These are phyloP conservation scores for Podaxis mareebaensis DNA, from an alignment of 768 basidiomycete genomes.

Conservation along the genomic window DNA sequence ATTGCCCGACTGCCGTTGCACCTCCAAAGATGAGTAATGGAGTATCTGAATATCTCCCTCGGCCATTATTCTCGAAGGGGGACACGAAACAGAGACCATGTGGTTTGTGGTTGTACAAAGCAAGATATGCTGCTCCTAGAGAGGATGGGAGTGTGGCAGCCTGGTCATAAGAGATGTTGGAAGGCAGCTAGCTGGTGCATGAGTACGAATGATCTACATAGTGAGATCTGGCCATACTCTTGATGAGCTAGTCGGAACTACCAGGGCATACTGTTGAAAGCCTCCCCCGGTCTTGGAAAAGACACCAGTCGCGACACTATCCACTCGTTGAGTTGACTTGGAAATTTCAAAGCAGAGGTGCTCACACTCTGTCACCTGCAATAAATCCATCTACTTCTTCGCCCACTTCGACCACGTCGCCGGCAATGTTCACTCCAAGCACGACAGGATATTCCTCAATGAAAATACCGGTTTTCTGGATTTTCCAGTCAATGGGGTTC, in stretches of 20 bases:
- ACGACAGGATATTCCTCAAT: conserved; percentile 45
- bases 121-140: conserved; percentile 36
- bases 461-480: conserved; percentile 40
- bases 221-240: conserved; percentile 27
- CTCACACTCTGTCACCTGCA: conserved; percentile 53
- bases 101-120: conserved; percentile 30
- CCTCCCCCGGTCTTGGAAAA: conserved; percentile 33
- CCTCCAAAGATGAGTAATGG: conserved; percentile 33
- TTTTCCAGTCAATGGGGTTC: conserved; percentile 57
- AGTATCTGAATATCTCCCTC: conserved; percentile 30
- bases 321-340: neutral
- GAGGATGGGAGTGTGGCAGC: conserved; percentile 43
- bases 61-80: conserved; percentile 25
- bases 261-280: conserved; percentile 43
- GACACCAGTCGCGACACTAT: conserved; percentile 37
- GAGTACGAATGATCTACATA: neutral
- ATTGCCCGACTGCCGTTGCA: conserved; percentile 28
- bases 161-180: conserved; percentile 37
- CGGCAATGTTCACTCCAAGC: conserved; percentile 48
- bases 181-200: conserved; percentile 31
- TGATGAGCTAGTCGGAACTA: conserved; percentile 31
- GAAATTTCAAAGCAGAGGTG: neutral
- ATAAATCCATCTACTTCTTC: conserved; percentile 46
- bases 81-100: conserved; percentile 26
- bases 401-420: conserved; percentile 50